Evolutionary conservation across 306 rosid genomes (phyloP), one percentile per base, ranked within the genome.

Genomic region (Hippophae gyantsensis): DNA sequence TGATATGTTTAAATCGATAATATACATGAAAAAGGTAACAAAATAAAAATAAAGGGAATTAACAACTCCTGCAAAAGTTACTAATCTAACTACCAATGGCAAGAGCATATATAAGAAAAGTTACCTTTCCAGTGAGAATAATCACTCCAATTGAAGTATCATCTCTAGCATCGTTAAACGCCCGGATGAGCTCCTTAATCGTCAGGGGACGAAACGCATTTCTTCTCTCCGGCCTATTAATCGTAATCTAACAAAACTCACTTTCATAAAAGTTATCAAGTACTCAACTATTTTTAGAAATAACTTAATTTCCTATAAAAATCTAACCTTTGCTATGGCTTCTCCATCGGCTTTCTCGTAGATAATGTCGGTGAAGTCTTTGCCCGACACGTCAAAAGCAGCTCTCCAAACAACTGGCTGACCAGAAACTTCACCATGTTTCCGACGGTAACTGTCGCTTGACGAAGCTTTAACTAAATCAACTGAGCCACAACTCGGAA

Each of bases 181-280:
- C 92, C 2, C 84, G 77, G 45, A 83, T 75, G 10, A 90, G 84
- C 81, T 90, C 96, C 79, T 85, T 87, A 44, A 87, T 65, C 3
- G 97, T 90, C 51, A 65, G 81, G 0, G 97, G 97, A 63, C 86
- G 63, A 48, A 90, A 90, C 1, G 96, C 96, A 65, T 90, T 90
- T 72, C 95, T 78, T 51, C 84, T 81, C 75, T 85, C 89, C 12
- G 94, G 81, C 67, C 96, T 76, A 57, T 87, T 87, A 42, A 79
- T 87, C 26, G 73, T 85, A 23, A 90, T 87, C 92, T 90, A 72
- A 68, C 55, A 51, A 13, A 63, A n/a, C 48, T 42, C 38, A 14
- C 13, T 46, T 58, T 45, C 0, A 46, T 55, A 45, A 9, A 38
- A 27, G 56, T 9, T 48, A 53, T n/a, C 13, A 32, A 44, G 10